Evolutionary conservation across 225 moss, liverwort and hornwort species (phyloP).

Genomic region (Ulota crispa): DNA sequence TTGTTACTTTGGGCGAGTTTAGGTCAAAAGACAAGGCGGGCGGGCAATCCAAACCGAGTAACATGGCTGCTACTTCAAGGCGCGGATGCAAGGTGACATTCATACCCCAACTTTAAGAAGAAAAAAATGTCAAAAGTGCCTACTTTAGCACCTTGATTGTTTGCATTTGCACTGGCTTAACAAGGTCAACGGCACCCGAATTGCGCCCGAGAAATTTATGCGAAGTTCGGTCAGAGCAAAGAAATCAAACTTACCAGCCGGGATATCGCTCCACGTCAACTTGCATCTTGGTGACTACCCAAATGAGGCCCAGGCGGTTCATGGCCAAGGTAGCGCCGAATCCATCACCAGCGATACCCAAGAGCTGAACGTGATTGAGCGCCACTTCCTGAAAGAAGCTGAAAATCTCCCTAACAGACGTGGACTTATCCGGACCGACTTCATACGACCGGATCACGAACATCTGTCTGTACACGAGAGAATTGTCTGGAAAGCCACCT

Average conservation of each 20-base stretch:
- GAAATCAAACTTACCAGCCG: slow-evolving; percentile 21
- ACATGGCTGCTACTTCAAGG: too few relatives aligned
- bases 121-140: too few relatives aligned
- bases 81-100: too few relatives aligned
- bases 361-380: slow-evolving; percentile 44
- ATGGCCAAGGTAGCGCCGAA: slow-evolving; percentile 41
- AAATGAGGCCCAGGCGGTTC: slow-evolving; percentile 38
- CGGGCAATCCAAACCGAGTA: too few relatives aligned
- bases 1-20: too few relatives aligned
- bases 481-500: slow-evolving; percentile 34
- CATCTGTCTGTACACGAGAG: slow-evolving; percentile 40
- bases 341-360: slow-evolving; percentile 45
- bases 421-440: slow-evolving; percentile 37
- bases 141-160: too few relatives aligned
- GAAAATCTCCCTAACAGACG: slow-evolving; percentile 31
- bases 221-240: too few relatives aligned
- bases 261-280: slow-evolving; percentile 46
- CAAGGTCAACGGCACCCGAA: too few relatives aligned
- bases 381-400: slow-evolving; percentile 52
- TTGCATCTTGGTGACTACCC: slow-evolving; percentile 56
- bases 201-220: too few relatives aligned
- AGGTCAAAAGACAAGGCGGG: too few relatives aligned
- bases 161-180: too few relatives aligned
- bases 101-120: too few relatives aligned
- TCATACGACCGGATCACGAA: slow-evolving; percentile 47